Conservation (phyloP, 805 yeast species). For the Cyberlindnera suaveolens region DNA sequence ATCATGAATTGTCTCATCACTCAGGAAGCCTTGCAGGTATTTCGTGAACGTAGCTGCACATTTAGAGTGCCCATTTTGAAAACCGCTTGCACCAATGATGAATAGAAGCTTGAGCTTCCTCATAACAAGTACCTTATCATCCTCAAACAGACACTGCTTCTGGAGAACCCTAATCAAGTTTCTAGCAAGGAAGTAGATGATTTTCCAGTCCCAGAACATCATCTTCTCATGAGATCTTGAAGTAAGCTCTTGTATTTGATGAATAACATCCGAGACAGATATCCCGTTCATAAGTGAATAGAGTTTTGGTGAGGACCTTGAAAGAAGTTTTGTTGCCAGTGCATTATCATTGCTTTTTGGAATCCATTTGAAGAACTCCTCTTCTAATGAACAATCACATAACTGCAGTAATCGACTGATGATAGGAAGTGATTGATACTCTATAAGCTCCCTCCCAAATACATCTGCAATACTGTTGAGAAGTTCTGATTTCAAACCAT, state of each 20-base stretch:
- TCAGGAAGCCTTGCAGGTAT: conserved; percentile 13
- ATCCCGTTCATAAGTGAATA: conserved; percentile 6
- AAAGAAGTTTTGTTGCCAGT: conserved; percentile 2
- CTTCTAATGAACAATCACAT: conserved; percentile 34
- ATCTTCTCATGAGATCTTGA: conserved; percentile 1
- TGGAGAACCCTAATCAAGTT: conserved; percentile 24
- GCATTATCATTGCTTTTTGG: conserved; percentile 6
- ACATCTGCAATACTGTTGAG: conserved; percentile 15
- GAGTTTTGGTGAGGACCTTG: conserved; percentile 3
- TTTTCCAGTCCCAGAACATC: conserved; percentile 31
- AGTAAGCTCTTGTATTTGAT: conserved; percentile 6
- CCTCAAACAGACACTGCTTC: conserved; percentile 15
- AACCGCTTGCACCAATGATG: conserved; percentile 19
- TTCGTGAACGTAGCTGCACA: neutral
- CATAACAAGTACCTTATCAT: conserved; percentile 23
- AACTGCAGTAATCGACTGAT: conserved; percentile 31
- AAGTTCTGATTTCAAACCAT: conserved; percentile 32
- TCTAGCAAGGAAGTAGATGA: conserved; percentile 33
- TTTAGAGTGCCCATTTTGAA: conserved; percentile 4
- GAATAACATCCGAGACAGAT: conserved; percentile 10
- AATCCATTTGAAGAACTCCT: conserved; percentile 9
- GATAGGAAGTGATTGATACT: conserved; percentile 26
- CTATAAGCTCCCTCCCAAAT: conserved; percentile 15
- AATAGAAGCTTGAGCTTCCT: conserved; percentile 35
- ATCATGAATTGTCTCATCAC: conserved; percentile 9